Conservation (phyloP, 1,284 basidiomycete genomes). For the Agroathelia rolfsii region DNA sequence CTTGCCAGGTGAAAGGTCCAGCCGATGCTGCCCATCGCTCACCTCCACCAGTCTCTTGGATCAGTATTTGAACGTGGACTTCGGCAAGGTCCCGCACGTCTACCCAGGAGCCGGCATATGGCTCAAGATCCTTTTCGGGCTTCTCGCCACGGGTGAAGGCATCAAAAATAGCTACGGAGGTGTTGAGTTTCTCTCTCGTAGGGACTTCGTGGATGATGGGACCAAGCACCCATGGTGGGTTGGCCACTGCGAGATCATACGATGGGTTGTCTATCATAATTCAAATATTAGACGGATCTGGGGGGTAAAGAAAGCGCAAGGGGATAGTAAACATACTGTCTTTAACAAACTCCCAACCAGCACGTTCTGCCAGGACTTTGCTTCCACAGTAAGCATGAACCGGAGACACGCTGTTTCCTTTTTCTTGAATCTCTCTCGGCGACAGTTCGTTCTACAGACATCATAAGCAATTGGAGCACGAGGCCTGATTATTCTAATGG, state of each 20-base stretch:
- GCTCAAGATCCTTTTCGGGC: constrained; percentile 22
- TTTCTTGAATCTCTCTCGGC: constrained; percentile 40
- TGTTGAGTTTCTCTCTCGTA: constrained; percentile 38
- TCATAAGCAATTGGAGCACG: too few relatives aligned
- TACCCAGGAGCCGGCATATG: constrained; percentile 30
- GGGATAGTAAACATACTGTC: too few relatives aligned
- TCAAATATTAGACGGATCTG: too few relatives aligned
- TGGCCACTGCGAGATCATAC: constrained; percentile 4
- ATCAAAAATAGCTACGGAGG: too few relatives aligned
- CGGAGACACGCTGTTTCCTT: constrained; percentile 35
- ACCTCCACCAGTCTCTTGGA: constrained; percentile 44
- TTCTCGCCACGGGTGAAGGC: too few relatives aligned
- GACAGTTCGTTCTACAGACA: constrained; percentile 58
- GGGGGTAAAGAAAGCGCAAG: too few relatives aligned
- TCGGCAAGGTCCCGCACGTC: constrained; percentile 56
- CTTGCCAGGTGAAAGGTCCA: constrained; percentile 25
- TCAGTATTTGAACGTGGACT: constrained; percentile 46
- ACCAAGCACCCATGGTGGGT: too few relatives aligned
- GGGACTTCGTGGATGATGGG: constrained; percentile 42
- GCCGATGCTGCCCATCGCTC: constrained; percentile 46
- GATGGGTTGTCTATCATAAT: constrained; percentile 3
- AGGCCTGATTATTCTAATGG: too few relatives aligned
- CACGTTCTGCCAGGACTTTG: constrained; percentile 71
- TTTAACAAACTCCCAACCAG: too few relatives aligned
- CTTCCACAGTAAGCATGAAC: constrained; percentile 43